Evolutionary conservation across 2,329 filamentous ascomycete genomes (phyloP).

Genomic region (Ascochyta pisi): DNA sequence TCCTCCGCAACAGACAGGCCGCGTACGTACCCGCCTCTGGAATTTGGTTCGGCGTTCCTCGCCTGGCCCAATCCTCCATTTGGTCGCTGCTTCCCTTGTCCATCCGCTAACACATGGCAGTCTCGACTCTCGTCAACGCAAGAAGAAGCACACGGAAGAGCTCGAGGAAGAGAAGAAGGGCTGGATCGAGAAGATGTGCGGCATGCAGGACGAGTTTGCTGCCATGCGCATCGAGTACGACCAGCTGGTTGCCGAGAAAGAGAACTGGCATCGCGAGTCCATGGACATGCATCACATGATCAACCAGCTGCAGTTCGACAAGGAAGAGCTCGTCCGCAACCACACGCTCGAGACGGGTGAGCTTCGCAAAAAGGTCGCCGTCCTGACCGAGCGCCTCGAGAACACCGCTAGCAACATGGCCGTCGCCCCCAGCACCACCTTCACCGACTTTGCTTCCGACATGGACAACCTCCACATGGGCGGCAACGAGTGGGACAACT

Average conservation of each 20-base stretch:
- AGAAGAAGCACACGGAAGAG: conserved; percentile 97
- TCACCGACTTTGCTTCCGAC: conserved; percentile 75
- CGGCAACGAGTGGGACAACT: conserved; percentile 77
- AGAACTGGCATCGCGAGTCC: conserved; percentile 75
- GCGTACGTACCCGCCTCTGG: conserved; percentile 70
- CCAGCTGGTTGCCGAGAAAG: conserved; percentile 58
- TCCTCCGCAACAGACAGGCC: conserved; percentile 93
- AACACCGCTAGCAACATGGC: conserved; percentile 53
- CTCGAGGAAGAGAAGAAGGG: conserved; percentile 97
- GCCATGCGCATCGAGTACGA: conserved; percentile 69
- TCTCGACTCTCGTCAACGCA: conserved; percentile 94
- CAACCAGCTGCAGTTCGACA: conserved; percentile 79
- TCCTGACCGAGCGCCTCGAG: conserved; percentile 78
- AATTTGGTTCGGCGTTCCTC: conserved; percentile 46
- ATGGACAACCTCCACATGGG: conserved; percentile 87
- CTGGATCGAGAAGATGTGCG: conserved; percentile 75
- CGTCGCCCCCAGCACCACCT: conserved; percentile 65
- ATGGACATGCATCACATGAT: conserved; percentile 78
- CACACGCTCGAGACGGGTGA: conserved; percentile 92
- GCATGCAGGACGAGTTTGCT: conserved; percentile 78
- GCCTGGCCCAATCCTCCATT: conserved; percentile 40
- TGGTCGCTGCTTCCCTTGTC: conserved; percentile 38
- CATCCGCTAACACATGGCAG: conserved; percentile 59
- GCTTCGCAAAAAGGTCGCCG: conserved; percentile 88
- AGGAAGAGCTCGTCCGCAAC: conserved; percentile 85